A percentile compares a stretch with the other conserved stretches of the same genome.
phyloP scores from a whole-genome alignment of 371 early-diverging fungal species.

The Apophysomyces variabilis region DNA sequence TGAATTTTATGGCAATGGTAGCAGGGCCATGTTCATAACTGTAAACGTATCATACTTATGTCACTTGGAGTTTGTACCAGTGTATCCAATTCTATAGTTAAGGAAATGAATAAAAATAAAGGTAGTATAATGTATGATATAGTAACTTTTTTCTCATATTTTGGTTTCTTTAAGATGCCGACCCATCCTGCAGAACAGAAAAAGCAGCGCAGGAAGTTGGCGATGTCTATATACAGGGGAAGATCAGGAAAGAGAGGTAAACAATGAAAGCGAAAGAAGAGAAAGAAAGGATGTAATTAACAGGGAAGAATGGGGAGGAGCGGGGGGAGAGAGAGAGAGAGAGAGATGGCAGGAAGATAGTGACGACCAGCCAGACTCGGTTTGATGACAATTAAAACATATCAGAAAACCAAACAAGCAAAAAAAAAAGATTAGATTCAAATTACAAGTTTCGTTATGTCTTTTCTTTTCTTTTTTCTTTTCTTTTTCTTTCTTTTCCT shows the following conservation, averaged over 20 bases:
- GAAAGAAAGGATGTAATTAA: not conserved
- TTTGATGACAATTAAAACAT: not conserved
- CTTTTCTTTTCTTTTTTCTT: no score
- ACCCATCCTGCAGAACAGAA: not conserved
- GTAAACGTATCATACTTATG: conserved; percentile 69
- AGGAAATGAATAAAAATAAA: conserved; percentile 15
- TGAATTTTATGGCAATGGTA: conserved; percentile 55
- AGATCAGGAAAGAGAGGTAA: not conserved
- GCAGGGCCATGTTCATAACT: conserved; percentile 96
- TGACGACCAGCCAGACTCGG: no score
- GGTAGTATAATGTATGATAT: not conserved
- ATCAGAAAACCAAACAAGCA: conserved; percentile 6
- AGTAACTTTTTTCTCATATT: conserved; percentile 11
- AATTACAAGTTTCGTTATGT: not conserved
- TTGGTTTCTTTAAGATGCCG: not conserved
- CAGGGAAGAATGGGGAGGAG: not conserved
- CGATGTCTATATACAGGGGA: conserved; percentile 16
- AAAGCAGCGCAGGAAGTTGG: not conserved
- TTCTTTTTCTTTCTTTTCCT: no score
- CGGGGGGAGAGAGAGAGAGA: not conserved
- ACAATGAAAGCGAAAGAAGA: conserved; percentile 7
- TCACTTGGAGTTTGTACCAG: conserved; percentile 71
- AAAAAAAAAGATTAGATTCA: conserved; percentile 5
- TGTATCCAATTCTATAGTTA: conserved; percentile 64
- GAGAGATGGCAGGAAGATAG: not conserved